Evolutionary conservation across 2,329 filamentous ascomycete species (phyloP), one percentile per base, ranked within the genome.

Genomic region (Tolypocladium endophyticum): DNA sequence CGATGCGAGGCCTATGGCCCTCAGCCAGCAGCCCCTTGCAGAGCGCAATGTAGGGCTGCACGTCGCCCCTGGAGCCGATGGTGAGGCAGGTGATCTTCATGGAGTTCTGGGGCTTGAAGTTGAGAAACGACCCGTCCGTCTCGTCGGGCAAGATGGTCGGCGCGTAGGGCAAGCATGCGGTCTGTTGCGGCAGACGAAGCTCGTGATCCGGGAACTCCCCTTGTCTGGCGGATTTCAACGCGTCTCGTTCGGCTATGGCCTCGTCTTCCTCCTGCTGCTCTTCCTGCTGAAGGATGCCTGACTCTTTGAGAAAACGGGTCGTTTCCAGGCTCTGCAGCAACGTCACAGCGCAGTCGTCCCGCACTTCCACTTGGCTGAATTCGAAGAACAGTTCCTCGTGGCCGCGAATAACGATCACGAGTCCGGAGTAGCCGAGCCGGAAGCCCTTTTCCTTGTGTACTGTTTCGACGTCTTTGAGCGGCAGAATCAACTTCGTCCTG

Each of bases 371-470:
- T 55, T 87, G 83, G 58, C 84, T 83, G 69, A 97, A 97, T 71
- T 99, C 93, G 68, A 99, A 97, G 73, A 97, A 97, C 0, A 99
- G 77, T 73, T 97, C 94, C 71, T 97, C 94, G 62, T 97, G 91
- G 0, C 92, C 94, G 58, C 89, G 87, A 64, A 99, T 95, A 5
- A 96, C 89, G n/a, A 97, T 79, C 0, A 96, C 91, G 47, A 99
- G 81, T 6, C 92, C 94, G 25, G 90, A 88, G 66, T 96, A 97
- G 8, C 92, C 90, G 67, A 96, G 89, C 1, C 92, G 85, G 69
- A 97, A 97, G 0, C 94, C 93, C 68, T 94, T 96, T 72, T 97
- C 92, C 74, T 96, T 97, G 67, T 93, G 87, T 8, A 92, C 90
- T 63, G 92, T 97, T 72, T 97, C 90, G 56, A 97, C 88, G 67